Evolutionary conservation across 306 rosid species (phyloP), one percentile per base, ranked within the genome.

Genomic region (Trichosanthes truncata): DNA sequence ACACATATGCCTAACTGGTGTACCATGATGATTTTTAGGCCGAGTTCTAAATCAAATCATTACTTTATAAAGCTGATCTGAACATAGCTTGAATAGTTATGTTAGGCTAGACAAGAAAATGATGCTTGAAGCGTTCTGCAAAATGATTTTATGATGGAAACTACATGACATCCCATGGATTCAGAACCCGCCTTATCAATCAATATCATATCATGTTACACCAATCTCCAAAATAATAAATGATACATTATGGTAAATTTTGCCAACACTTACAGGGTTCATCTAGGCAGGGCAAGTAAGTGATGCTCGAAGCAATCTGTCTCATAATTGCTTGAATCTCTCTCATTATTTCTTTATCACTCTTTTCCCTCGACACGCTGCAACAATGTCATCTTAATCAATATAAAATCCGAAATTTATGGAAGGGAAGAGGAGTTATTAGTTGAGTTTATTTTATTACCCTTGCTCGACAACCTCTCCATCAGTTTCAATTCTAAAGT

Each of bases 241-340:
- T 15, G 56, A 57, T 10, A n/a, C 45, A 31, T 65, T 0, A 36
- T 38, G 17, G 15, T 29, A 41, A 10, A 40, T 6, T 15, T 23
- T 35, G 23, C 7, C 18, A 36, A 17, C 40, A n/a, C 91, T 88
- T 87, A 92, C 97, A 93, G 46, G 97, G 81, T 82, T 93, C 99
- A 53, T 95, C 99, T 23, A 95, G 87, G 88, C 99, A 95, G 35
- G 99, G 99, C 91, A 95, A 83, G 82, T 93, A 95, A 80, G 97
- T 95, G 77, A 95, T 95, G 85, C 99, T 93, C 0, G 99, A 95
- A 74, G 99, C 99, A 87, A 96, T 93, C 89, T 96, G 99, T 59
- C 99, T 78, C 99, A 96, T 96, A 73, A 96, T 93, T 20, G 99
- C 99, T 83, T 96, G 99, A 59, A 96, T 96, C 88, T 96, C 99